Base-by-base conservation (phyloP, 176 grass and related monocot genomes). In the Dendrocalamus sinicus region DNA sequence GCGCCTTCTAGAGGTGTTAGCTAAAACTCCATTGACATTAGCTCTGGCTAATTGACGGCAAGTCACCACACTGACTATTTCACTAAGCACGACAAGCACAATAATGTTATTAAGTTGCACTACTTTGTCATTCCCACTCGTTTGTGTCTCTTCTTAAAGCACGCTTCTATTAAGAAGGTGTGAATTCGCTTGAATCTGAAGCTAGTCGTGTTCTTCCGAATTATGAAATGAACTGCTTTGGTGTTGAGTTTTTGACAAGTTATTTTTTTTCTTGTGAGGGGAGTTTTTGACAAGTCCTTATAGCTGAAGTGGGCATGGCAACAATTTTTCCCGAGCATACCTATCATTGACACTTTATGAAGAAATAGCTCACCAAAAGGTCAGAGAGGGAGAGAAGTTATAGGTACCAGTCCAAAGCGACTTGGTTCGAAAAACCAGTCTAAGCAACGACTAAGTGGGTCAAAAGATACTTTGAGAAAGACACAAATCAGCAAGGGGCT, bases 1-100 rank as follows among this genome's bases (percentile, higher is more conserved):
- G 51, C 74, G 26, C 10, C 48, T 78, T 78, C 84, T 70, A 78
- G 64, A 61, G 51, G 64, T 78, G 50, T 46, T 70, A 45, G 37
- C 15, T 76, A 52, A 23, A 24, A 23, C 32, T 4, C 10, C 23
- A 30, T 50, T 79, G 75, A 61, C 75, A 30, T 60, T 30, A 26
- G 47, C 12, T 47, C 23, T 32, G 0, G 3, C n/a, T 8, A 61
- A 61, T 46, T 69, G 50, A 22, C 20, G n/a, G 24, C n/a, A 61
- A 61, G 9, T 24, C 9, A 61, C 50, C 11, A 12, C 19, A 45
- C 74, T 67, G 39, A 58, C 39, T 39, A 73, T 24, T 48, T 72
- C 43, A 26, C 44, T 72, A 8, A 59, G 16, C 51, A 28, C 45
- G 37, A 15, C 28, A 39, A n/a, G 14, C 19, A 9, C 1, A 53